phyloP scores from a whole-genome alignment of 1,284 basidiomycete species.

The Ustilago shanxiensis region DNA sequence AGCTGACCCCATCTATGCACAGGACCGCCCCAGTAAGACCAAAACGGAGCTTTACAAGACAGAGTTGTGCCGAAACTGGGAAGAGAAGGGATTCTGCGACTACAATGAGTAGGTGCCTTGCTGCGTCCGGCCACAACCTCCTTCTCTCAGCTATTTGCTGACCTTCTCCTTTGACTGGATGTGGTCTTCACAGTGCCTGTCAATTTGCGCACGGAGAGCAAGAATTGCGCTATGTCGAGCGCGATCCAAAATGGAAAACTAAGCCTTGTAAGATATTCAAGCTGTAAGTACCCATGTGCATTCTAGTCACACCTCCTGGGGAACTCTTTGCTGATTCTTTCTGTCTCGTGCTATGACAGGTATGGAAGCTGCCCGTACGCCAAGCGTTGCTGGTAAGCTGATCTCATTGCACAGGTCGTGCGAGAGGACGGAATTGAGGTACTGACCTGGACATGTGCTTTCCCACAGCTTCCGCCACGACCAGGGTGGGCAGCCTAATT shows the following conservation, averaged over 20 bases:
- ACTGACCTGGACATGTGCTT: neutral
- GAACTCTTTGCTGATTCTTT: neutral
- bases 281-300: conserved; percentile 13
- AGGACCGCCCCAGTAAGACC: conserved; percentile 78
- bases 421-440: too few species aligned
- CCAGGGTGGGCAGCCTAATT: neutral
- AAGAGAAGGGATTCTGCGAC: conserved; percentile 88
- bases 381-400: conserved; percentile 74
- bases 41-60: conserved; percentile 92
- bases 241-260: conserved; percentile 94
- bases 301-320: neutral
- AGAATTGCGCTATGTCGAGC: conserved; percentile 81
- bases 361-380: conserved; percentile 90
- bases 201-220: conserved; percentile 81
- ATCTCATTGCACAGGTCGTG: too few species aligned
- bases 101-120: conserved; percentile 74
- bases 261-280: conserved; percentile 90
- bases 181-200: conserved; percentile 31
- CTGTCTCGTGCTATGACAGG: conserved; percentile 72
- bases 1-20: neutral
- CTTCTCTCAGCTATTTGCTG: neutral
- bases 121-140: neutral
- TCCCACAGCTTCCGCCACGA: conserved; percentile 43
- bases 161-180: neutral
- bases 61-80: conserved; percentile 90